These are phyloP conservation scores for Escovopsis sp. DNA, from an alignment of 2,329 filamentous ascomycete genomes.

Conservation along the genomic window DNA sequence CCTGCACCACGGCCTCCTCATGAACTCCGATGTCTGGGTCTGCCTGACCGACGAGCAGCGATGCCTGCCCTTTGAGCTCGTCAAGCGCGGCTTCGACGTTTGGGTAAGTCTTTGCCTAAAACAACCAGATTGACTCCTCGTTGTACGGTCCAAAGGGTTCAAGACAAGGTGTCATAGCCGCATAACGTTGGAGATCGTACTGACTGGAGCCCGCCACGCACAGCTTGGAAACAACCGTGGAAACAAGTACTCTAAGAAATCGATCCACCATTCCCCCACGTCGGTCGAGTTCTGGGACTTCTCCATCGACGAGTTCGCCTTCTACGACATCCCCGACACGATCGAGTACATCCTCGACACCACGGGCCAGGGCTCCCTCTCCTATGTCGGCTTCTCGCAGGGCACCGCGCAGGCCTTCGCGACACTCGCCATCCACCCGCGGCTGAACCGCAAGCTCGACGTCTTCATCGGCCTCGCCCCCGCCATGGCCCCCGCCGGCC, in stretches of 20 bases:
- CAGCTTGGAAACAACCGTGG: constrained; percentile 91
- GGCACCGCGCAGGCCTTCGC: constrained; percentile 96
- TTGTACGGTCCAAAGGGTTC: constrained; percentile 5
- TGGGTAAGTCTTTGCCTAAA: constrained; percentile 53
- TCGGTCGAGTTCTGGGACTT: constrained; percentile 86
- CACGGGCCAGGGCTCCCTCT: constrained; percentile 69
- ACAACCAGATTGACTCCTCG: too few species aligned
- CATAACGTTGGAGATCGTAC: too few species aligned
- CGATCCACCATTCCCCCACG: constrained; percentile 56
- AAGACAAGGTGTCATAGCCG: neutral
- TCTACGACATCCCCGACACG: constrained; percentile 90
- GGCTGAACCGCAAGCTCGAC: constrained; percentile 82
- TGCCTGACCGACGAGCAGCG: constrained; percentile 75
- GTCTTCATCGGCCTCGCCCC: constrained; percentile 93
- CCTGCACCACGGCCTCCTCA: constrained; percentile 86
- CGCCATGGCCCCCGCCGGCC: constrained; percentile 86
- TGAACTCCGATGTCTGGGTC: constrained; percentile 99
- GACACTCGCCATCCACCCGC: constrained; percentile 78
- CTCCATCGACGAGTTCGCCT: constrained; percentile 95
- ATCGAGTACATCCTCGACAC: constrained; percentile 82
- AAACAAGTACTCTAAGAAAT: constrained; percentile 99
- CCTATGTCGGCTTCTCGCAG: constrained; percentile 94
- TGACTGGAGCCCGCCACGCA: neutral
- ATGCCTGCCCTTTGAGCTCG: constrained; percentile 75
- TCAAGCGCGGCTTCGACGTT: constrained; percentile 86